Percentiles rank a stretch among this genome's conserved stretches.
Conservation (phyloP, 805 yeast species). For the Nakazawaea populi region DNA sequence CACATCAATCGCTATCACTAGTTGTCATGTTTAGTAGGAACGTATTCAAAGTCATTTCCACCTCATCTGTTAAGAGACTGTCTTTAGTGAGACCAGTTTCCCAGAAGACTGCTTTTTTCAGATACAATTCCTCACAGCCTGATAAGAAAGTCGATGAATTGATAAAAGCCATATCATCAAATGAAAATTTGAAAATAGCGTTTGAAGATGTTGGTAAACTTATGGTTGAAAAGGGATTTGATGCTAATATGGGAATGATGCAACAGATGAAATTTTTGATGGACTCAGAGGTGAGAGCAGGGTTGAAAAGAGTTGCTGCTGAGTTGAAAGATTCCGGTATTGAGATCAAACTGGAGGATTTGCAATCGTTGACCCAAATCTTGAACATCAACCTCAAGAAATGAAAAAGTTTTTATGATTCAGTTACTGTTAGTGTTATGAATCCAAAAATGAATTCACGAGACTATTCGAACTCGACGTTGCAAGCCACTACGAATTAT, state of each 20-base stretch:
- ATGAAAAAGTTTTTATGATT: not conserved
- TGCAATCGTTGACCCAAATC: conserved; percentile 17
- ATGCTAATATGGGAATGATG: conserved; percentile 14
- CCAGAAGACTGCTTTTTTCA: not conserved
- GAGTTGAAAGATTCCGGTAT: conserved; percentile 18
- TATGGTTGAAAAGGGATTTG: conserved; percentile 17
- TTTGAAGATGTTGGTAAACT: conserved; percentile 26
- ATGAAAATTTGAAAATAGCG: conserved; percentile 28
- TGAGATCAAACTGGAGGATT: conserved; percentile 19
- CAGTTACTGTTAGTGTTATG: no score
- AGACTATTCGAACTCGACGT: no score
- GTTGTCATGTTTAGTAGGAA: not conserved
- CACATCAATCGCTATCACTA: not conserved
- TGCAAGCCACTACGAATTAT: no score
- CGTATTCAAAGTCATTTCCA: not conserved
- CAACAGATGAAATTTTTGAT: conserved; percentile 22
- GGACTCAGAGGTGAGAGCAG: conserved; percentile 21
- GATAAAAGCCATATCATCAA: conserved; percentile 1
- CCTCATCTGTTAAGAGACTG: not conserved
- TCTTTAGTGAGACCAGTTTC: not conserved
- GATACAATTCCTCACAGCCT: not conserved
- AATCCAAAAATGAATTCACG: no score
- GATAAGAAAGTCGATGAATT: not conserved
- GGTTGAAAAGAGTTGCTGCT: conserved; percentile 17
- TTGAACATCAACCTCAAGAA: conserved; percentile 13